Conservation (phyloP, 1,284 basidiomycete species). For the Trichosporon faecale region DNA sequence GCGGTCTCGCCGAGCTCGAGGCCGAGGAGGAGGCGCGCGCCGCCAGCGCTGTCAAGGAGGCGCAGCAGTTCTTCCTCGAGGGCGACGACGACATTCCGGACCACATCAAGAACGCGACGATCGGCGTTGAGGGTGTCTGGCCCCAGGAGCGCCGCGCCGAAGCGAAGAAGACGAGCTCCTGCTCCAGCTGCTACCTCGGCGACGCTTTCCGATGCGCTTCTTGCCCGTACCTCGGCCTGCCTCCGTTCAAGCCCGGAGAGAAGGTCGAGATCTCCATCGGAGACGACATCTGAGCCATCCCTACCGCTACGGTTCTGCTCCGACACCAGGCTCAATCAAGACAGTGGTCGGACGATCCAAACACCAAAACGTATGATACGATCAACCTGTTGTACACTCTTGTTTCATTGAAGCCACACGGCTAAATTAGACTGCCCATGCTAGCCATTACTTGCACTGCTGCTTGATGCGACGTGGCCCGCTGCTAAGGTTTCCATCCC, state of each 20-base stretch:
- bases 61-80: conserved; percentile 48
- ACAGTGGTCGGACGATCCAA: background rate
- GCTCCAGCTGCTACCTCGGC: conserved; percentile 96
- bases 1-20: conserved; percentile 88
- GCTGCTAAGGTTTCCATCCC: background rate
- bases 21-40: conserved; percentile 64
- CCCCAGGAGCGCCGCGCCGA: conserved; percentile 62
- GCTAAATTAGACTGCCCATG: background rate
- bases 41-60: conserved; percentile 42
- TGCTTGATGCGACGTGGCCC: background rate
- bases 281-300: conserved; percentile 67
- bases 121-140: conserved; percentile 49
- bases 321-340: too few species aligned
- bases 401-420: background rate
- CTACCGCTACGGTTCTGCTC: too few species aligned
- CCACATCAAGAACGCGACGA: conserved; percentile 38
- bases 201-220: conserved; percentile 95
- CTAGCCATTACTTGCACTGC: background rate
- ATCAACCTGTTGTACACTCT: background rate
- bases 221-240: conserved; percentile 93
- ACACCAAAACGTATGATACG: background rate
- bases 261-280: conserved; percentile 77
- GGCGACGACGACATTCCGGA: conserved; percentile 52
- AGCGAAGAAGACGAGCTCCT: conserved; percentile 76
- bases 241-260: conserved; percentile 97